Evolutionary conservation across 805 yeast species (phyloP).

Genomic region (Ogataea salicorniae): DNA sequence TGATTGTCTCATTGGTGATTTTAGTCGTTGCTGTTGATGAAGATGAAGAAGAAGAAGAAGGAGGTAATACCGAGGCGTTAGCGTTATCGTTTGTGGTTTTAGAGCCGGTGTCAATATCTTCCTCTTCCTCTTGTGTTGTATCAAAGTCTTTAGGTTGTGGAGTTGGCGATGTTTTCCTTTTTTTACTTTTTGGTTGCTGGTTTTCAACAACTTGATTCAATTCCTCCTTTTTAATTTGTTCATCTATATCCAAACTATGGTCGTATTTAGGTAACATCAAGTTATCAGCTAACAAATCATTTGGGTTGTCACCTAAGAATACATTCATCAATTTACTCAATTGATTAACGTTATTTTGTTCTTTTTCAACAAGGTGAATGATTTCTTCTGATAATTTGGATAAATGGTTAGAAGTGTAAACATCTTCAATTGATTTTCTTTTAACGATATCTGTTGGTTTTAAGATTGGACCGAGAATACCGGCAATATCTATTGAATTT

Average conservation of each 20-base stretch:
- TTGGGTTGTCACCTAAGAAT: constrained; percentile 83
- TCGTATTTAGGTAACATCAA: constrained; percentile 66
- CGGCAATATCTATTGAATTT: constrained; percentile 45
- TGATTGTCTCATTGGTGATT: constrained; percentile 11
- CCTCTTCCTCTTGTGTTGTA: constrained; percentile 21
- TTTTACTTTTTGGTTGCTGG: neutral
- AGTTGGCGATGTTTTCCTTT: neutral
- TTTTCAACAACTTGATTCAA: constrained; percentile 15
- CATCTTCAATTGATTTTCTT: constrained; percentile 63
- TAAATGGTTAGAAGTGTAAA: constrained; percentile 56
- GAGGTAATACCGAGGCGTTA: neutral
- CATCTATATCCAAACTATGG: constrained; percentile 44
- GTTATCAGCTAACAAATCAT: constrained; percentile 55
- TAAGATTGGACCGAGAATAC: constrained; percentile 69
- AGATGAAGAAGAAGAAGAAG: too few relatives aligned
- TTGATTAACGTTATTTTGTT: constrained; percentile 70
- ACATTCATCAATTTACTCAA: constrained; percentile 69
- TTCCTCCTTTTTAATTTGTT: constrained; percentile 15
- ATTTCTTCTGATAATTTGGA: constrained; percentile 64
- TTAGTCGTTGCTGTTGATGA: neutral
- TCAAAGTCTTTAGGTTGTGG: constrained; percentile 12
- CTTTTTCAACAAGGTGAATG: constrained; percentile 72
- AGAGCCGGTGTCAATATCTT: constrained; percentile 19
- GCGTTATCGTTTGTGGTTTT: constrained; percentile 9
- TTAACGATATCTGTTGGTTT: constrained; percentile 75